phyloP scores from a whole-genome alignment of 208 protist genomes.

The Leptomonas pyrrhocoris region DNA sequence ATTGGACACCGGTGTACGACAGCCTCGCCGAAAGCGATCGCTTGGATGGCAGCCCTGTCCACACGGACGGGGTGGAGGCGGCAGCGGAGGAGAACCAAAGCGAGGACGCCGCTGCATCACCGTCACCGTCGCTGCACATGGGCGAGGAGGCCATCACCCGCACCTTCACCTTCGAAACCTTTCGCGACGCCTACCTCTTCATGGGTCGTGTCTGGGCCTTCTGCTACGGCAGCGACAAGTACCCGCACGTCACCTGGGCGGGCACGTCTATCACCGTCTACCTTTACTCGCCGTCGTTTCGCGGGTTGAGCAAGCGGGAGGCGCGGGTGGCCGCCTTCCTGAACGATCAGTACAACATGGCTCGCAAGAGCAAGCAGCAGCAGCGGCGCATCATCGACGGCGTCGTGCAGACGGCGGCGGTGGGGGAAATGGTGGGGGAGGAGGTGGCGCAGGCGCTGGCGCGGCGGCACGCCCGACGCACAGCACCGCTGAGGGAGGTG shows the following conservation, averaged over 20 bases:
- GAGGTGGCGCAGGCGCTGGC: slow-evolving; percentile 32
- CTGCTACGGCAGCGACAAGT: slow-evolving; percentile 86
- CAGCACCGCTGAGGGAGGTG: slow-evolving; percentile 48
- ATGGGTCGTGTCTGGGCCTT: slow-evolving; percentile 87
- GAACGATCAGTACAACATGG: slow-evolving; percentile 89
- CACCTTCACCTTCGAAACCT: slow-evolving; percentile 66
- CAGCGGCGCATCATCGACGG: slow-evolving; percentile 35
- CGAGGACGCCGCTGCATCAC: slow-evolving; percentile 15
- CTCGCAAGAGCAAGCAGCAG: slow-evolving; percentile 74
- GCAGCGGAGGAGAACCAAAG: background rate
- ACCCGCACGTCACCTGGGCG: slow-evolving; percentile 74
- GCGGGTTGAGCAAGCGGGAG: slow-evolving; percentile 81
- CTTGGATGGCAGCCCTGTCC: background rate
- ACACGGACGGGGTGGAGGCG: background rate
- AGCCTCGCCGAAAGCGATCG: slow-evolving; percentile 8
- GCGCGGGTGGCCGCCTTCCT: slow-evolving; percentile 82
- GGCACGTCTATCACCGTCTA: slow-evolving; percentile 66
- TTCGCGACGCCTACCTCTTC: slow-evolving; percentile 76
- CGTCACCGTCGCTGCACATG: slow-evolving; percentile 29
- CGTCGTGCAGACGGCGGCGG: slow-evolving; percentile 28
- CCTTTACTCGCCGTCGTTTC: slow-evolving; percentile 83
- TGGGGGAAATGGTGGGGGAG: slow-evolving; percentile 58
- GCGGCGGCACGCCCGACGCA: slow-evolving; percentile 47
- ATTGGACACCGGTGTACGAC: slow-evolving; percentile 66
- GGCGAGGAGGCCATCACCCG: slow-evolving; percentile 79